Percentiles rank a stretch among this genome's conserved stretches.
These are phyloP conservation scores for Botrytis squamosa DNA, from an alignment of 2,329 filamentous ascomycete genomes.

Conservation along the genomic window DNA sequence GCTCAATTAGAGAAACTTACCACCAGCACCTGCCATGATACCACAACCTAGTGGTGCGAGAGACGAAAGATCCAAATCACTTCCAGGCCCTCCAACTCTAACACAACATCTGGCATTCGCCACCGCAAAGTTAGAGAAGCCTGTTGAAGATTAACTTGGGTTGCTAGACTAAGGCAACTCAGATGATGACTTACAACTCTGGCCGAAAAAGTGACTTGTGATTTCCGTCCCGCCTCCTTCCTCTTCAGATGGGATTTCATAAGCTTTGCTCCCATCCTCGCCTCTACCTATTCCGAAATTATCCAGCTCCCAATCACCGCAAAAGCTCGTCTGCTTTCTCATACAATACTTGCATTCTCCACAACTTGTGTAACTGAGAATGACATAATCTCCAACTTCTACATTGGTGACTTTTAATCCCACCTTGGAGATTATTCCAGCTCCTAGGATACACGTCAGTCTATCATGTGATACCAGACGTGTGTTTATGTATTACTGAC, in stretches of 20 bases:
- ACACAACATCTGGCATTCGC: constrained; percentile 34
- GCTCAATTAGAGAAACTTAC: not conserved
- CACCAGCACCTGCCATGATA: constrained; percentile 46
- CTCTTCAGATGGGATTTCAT: constrained; percentile 20
- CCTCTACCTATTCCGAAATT: constrained; percentile 34
- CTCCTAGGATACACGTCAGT: constrained; percentile 22
- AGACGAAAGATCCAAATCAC: constrained; percentile 34
- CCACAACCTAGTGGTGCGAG: constrained; percentile 46
- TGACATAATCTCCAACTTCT: constrained; percentile 33
- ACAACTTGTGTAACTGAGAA: constrained; percentile 42
- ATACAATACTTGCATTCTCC: constrained; percentile 38
- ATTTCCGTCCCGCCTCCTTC: constrained; percentile 24
- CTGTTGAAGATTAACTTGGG: constrained; percentile 16
- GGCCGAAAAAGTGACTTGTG: constrained; percentile 40
- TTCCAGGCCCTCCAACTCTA: constrained; percentile 27
- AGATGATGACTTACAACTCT: constrained; percentile 26
- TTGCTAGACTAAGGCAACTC: not conserved
- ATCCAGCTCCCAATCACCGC: constrained; percentile 29
- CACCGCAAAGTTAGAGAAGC: constrained; percentile 35
- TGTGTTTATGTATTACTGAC: constrained; percentile 19
- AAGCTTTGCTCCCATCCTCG: constrained; percentile 28
- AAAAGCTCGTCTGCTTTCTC: constrained; percentile 36
- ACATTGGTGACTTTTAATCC: constrained; percentile 25
- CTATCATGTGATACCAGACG: not conserved
- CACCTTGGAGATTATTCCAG: constrained; percentile 27